Evolutionary conservation across 257 asterid species (phyloP).

Genomic region (Apocynum venetum): DNA sequence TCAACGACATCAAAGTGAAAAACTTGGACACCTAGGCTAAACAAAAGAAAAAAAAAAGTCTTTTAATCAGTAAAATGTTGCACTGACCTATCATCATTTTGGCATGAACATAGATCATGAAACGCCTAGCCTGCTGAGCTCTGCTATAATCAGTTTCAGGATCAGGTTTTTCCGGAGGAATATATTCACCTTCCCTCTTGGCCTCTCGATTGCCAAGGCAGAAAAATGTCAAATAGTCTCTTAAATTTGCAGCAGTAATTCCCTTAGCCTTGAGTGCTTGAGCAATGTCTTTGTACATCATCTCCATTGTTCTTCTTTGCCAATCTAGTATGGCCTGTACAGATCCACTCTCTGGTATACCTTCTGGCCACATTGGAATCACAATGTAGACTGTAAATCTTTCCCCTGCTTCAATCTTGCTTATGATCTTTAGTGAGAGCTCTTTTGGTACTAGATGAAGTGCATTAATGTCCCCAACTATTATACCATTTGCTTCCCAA

Average conservation of each 20-base stretch:
- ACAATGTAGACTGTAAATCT: conserved; percentile 69
- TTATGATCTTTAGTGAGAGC: conserved; percentile 68
- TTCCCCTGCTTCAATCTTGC: conserved; percentile 66
- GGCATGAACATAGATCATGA: conserved; percentile 95
- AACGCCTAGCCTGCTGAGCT: conserved; percentile 77
- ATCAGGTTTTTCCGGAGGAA: conserved; percentile 56
- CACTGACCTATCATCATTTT: conserved; percentile 81
- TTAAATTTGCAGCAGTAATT: conserved; percentile 42
- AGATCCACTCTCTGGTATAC: conserved; percentile 67
- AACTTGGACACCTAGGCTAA: no score
- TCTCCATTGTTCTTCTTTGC: conserved; percentile 96
- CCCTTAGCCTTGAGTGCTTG: conserved; percentile 51
- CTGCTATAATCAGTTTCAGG: conserved; percentile 61
- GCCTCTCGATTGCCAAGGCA: conserved; percentile 88
- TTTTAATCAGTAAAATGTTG: neutral
- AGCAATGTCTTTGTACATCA: conserved; percentile 80
- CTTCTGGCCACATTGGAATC: conserved; percentile 98
- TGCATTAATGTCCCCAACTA: conserved; percentile 57
- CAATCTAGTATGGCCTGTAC: conserved; percentile 93
- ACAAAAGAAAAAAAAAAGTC: no score
- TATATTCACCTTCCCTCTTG: conserved; percentile 38
- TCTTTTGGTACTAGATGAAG: conserved; percentile 77
- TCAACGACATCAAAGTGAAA: no score
- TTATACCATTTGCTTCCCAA: conserved; percentile 44
- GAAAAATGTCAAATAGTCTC: conserved; percentile 77